A percentile compares a stretch with the other conserved stretches of the same genome.
Conservation (phyloP, 2,329 filamentous ascomycete species). For the Aspergillus ochraceoroseus region DNA sequence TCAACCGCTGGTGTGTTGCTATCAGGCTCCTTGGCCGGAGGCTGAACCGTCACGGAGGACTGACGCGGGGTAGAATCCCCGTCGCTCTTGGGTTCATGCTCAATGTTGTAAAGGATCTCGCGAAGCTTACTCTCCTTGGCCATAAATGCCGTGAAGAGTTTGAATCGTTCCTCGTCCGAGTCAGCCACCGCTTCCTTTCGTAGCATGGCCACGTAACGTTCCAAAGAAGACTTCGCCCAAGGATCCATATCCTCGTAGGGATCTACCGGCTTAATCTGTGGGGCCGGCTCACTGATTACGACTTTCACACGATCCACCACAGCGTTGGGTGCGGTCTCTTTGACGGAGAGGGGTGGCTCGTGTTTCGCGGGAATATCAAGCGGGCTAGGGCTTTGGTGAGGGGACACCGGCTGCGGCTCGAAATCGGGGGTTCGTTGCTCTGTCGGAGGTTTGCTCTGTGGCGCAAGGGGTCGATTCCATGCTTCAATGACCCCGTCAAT, state of each 20-base stretch:
- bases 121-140: slow-evolving; percentile 47
- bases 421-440: slow-evolving; percentile 7
- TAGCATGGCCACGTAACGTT: slow-evolving; percentile 53
- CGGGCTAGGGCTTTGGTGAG: slow-evolving; percentile 7
- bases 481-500: slow-evolving; percentile 45
- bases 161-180: slow-evolving; percentile 50
- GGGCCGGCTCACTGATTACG: slow-evolving; percentile 5
- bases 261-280: slow-evolving; percentile 32
- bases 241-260: slow-evolving; percentile 53
- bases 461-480: slow-evolving; percentile 37
- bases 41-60: slow-evolving; percentile 9
- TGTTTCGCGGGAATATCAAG: slow-evolving; percentile 3
- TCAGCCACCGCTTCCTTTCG: slow-evolving; percentile 48
- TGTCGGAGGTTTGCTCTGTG: slow-evolving; percentile 18
- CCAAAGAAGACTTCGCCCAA: slow-evolving; percentile 54
- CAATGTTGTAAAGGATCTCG: slow-evolving; percentile 48
- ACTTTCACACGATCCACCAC: not conserved
- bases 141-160: slow-evolving; percentile 50
- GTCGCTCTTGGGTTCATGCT: slow-evolving; percentile 34
- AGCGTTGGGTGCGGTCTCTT: not conserved
- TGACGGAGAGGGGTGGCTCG: not conserved
- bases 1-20: slow-evolving; percentile 21
- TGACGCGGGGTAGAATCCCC: slow-evolving; percentile 12
- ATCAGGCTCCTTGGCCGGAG: slow-evolving; percentile 10
- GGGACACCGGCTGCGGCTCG: slow-evolving; percentile 5